These are phyloP conservation scores for Termitomyces sp. DNA, from an alignment of 768 basidiomycete species.

Conservation along the genomic window DNA sequence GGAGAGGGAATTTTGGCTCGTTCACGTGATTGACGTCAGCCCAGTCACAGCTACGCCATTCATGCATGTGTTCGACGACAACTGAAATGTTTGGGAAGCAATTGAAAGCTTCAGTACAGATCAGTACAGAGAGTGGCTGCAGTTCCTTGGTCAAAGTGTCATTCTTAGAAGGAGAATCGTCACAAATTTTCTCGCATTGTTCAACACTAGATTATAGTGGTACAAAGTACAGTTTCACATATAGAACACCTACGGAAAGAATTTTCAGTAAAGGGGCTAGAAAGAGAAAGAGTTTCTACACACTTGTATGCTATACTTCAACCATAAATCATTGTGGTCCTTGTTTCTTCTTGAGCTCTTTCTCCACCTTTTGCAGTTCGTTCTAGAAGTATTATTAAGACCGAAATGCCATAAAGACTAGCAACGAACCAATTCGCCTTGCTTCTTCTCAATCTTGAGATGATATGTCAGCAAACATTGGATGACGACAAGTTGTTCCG, in stretches of 20 bases:
- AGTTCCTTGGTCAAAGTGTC: neutral
- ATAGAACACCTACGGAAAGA: neutral
- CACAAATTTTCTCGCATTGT: neutral
- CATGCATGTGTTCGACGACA: neutral
- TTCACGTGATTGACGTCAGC: neutral
- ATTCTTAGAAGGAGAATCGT: neutral
- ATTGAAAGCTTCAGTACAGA: neutral
- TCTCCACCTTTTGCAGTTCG: slow-evolving; percentile 15
- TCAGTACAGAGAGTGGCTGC: too few species aligned
- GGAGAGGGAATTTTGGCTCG: neutral
- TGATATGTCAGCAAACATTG: neutral
- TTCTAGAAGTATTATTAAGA: slow-evolving; percentile 14
- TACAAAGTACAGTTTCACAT: neutral
- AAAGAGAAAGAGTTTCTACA: neutral
- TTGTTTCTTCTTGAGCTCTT: slow-evolving; percentile 18
- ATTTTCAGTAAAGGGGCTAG: neutral
- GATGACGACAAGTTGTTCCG: slow-evolving; percentile 8
- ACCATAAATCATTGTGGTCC: neutral
- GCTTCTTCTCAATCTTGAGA: slow-evolving; percentile 28
- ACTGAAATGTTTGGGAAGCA: too few species aligned
- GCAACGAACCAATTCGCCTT: slow-evolving; percentile 26
- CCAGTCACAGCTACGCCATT: too few species aligned
- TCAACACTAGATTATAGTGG: neutral
- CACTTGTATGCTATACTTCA: neutral
- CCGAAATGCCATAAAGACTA: neutral